Conservation (phyloP, 1,284 basidiomycete species). For the Fomitopsis palustris region DNA sequence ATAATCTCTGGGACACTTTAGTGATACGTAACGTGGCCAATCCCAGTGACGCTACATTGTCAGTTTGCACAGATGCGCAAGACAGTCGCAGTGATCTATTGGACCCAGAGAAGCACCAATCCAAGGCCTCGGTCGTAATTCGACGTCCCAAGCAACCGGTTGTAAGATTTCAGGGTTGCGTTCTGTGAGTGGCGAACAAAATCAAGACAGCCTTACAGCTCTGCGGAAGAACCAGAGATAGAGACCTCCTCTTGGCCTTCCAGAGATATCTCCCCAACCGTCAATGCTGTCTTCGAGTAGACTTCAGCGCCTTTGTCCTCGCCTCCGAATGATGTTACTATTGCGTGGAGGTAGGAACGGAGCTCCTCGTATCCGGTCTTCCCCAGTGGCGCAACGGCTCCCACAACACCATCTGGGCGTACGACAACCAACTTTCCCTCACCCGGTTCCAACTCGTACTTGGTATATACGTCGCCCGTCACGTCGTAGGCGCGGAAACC, state of each 20-base stretch:
- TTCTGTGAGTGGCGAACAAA: no score
- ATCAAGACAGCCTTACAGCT: no score
- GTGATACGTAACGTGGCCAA: no score
- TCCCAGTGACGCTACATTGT: no score
- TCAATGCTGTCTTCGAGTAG: background rate
- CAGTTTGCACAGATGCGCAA: no score
- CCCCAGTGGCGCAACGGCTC: conserved; percentile 18
- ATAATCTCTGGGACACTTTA: no score
- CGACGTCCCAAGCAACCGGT: no score
- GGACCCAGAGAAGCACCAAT: no score
- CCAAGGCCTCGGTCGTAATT: no score
- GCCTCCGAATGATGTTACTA: conserved; percentile 6
- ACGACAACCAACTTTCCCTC: conserved; percentile 38
- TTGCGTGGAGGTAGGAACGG: conserved; percentile 14
- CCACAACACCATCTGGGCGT: conserved; percentile 44
- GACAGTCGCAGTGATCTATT: no score
- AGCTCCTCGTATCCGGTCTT: conserved; percentile 5
- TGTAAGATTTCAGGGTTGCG: no score
- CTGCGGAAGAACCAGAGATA: background rate
- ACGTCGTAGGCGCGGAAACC: conserved; percentile 19
- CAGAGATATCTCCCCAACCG: background rate
- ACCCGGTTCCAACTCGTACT: conserved; percentile 33
- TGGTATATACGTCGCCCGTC: conserved; percentile 29
- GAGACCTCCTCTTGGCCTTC: background rate
- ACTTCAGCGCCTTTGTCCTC: background rate